Evolutionary conservation across 2,329 filamentous ascomycete species (phyloP).

Genomic region (Lasiodiplodia theobromae): DNA sequence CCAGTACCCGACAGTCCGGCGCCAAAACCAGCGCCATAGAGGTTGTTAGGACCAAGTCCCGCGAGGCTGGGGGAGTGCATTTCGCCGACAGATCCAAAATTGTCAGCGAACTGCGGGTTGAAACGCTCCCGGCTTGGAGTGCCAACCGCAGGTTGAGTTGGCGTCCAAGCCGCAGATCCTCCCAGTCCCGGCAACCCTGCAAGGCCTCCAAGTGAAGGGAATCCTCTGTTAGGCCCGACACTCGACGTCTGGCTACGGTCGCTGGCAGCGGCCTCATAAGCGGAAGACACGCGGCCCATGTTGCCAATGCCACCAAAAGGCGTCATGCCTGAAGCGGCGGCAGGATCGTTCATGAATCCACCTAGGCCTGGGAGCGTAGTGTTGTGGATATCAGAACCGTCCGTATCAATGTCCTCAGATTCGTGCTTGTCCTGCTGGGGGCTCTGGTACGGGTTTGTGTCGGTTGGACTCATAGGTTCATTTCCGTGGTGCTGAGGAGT

Average conservation of each 20-base stretch:
- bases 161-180: constrained; percentile 69
- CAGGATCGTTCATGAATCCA: constrained; percentile 59
- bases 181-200: constrained; percentile 62
- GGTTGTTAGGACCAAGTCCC: constrained; percentile 66
- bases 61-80: constrained; percentile 76
- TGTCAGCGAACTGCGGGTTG: constrained; percentile 61
- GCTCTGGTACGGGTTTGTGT: constrained; percentile 96
- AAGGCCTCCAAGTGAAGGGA: constrained; percentile 67
- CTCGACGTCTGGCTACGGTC: constrained; percentile 95
- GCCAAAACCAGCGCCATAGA: constrained; percentile 64
- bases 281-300: constrained; percentile 53
- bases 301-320: constrained; percentile 65
- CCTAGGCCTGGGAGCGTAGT: constrained; percentile 60
- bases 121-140: constrained; percentile 69
- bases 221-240: constrained; percentile 76
- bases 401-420: constrained; percentile 65
- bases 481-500: constrained; percentile 61
- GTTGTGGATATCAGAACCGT: constrained; percentile 61
- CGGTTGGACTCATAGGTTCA: constrained; percentile 78
- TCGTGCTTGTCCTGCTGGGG: constrained; percentile 77
- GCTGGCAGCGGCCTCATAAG: constrained; percentile 69
- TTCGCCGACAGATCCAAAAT: constrained; percentile 78
- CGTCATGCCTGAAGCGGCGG: constrained; percentile 50
- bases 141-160: constrained; percentile 75
- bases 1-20: constrained; percentile 63